phyloP scores from a whole-genome alignment of 495 filamentous ascomycete genomes.

The Annulohypoxylon nitens region DNA sequence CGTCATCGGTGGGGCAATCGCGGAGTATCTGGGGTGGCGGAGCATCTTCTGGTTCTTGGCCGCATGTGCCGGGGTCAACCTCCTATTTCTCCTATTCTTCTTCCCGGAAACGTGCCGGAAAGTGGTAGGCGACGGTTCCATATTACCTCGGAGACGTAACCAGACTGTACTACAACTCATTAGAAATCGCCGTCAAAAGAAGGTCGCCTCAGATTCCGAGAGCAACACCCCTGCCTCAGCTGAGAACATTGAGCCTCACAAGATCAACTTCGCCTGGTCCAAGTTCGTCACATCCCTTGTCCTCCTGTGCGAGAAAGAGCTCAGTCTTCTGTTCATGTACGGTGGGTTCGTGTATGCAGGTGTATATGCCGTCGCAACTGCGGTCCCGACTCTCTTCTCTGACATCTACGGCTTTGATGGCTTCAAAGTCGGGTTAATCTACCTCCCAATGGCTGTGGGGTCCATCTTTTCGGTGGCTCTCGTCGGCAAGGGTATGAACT shows the following conservation, averaged over 20 bases:
- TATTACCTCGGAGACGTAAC: conserved; percentile 58
- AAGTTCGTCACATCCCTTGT: conserved; percentile 72
- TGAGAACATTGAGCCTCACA: conserved; percentile 51
- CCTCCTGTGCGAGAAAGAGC: conserved; percentile 72
- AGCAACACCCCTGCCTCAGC: conserved; percentile 48
- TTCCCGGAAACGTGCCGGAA: conserved; percentile 73
- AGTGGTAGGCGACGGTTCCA: conserved; percentile 74
- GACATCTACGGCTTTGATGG: conserved; percentile 68
- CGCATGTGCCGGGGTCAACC: conserved; percentile 62
- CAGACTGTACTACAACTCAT: conserved; percentile 54
- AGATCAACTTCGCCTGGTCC: conserved; percentile 55
- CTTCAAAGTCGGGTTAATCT: conserved; percentile 69
- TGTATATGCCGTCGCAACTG: conserved; percentile 67
- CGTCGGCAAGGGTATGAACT: conserved; percentile 67
- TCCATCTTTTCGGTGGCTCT: conserved; percentile 68
- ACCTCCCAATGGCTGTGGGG: conserved; percentile 68
- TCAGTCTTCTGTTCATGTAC: conserved; percentile 67
- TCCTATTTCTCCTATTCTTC: conserved; percentile 58
- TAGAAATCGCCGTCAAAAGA: conserved; percentile 56
- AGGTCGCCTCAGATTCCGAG: conserved; percentile 69
- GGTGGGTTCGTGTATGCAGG: conserved; percentile 69
- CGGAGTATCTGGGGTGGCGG: conserved; percentile 73
- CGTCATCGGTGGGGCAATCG: conserved; percentile 71
- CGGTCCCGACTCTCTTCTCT: conserved; percentile 59
- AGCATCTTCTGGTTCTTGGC: conserved; percentile 77